phyloP scores from a whole-genome alignment of 2,329 filamentous ascomycete genomes.

The Diaporthe caulivora region DNA sequence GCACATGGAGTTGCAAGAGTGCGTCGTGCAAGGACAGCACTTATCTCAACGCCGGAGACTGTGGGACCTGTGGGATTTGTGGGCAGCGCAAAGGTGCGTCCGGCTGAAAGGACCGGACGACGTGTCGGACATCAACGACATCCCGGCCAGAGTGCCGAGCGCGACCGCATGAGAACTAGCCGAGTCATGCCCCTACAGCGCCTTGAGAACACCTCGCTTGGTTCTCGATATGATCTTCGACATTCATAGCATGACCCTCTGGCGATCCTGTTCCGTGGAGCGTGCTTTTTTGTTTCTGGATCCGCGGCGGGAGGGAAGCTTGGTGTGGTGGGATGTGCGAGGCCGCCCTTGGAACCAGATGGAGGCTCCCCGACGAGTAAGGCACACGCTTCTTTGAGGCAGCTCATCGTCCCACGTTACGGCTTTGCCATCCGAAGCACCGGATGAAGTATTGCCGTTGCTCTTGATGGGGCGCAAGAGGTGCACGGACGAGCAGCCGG shows the following conservation, averaged over 20 bases:
- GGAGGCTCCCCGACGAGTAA: constrained; percentile 7
- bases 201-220: not conserved
- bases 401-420: constrained; percentile 15
- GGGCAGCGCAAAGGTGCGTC: constrained; percentile 55
- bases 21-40: constrained; percentile 64
- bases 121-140: constrained; percentile 32
- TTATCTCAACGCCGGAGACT: constrained; percentile 79
- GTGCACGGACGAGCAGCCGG: constrained; percentile 12
- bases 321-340: constrained; percentile 21
- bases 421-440: constrained; percentile 28
- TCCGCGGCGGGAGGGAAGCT: constrained; percentile 17
- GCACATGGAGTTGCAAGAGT: constrained; percentile 74
- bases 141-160: not conserved
- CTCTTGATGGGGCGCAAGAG: constrained; percentile 17
- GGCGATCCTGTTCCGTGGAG: constrained; percentile 9
- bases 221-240: constrained; percentile 10
- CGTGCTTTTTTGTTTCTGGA: constrained; percentile 26
- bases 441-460: constrained; percentile 25
- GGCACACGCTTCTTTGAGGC: constrained; percentile 4
- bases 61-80: constrained; percentile 78
- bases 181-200: constrained; percentile 9
- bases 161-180: constrained; percentile 2
- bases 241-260: constrained; percentile 19
- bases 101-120: constrained; percentile 15
- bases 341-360: constrained; percentile 24